phyloP scores from a whole-genome alignment of 106 monocot genomes.

The Ottelia alismoides region DNA sequence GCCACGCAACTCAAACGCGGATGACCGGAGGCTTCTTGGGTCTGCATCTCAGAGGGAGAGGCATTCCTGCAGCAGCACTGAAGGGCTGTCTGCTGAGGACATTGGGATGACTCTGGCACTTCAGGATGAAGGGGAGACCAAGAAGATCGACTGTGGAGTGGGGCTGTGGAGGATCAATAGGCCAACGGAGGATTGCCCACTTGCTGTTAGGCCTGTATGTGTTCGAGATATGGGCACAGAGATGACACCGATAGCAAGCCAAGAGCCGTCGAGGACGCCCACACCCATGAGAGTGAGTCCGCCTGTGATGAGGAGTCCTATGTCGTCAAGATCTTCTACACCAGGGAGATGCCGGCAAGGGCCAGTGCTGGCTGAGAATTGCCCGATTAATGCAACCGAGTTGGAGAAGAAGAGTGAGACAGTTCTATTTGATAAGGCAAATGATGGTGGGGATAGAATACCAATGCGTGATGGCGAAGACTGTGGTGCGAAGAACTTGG shows the following conservation, averaged over 20 bases:
- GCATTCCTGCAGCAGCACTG: conserved; percentile 70
- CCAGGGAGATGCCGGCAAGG: conserved; percentile 26
- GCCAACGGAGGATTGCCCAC: conserved; percentile 18
- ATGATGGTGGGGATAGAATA: conserved; percentile 5
- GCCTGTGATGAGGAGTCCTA: conserved; percentile 53
- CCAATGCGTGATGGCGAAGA: conserved; percentile 3
- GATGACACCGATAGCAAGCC: conserved; percentile 90
- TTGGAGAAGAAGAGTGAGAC: conserved; percentile 24
- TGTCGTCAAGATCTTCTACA: conserved; percentile 52
- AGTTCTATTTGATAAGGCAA: conserved; percentile 4
- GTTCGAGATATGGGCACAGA: conserved; percentile 90
- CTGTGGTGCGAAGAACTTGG: conserved; percentile 4
- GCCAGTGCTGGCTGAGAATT: conserved; percentile 7
- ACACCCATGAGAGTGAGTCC: conserved; percentile 63
- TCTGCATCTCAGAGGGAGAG: conserved; percentile 58
- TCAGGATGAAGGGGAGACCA: conserved; percentile 64
- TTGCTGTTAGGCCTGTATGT: conserved; percentile 36
- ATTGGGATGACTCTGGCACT: conserved; percentile 4
- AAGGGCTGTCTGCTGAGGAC: conserved; percentile 34
- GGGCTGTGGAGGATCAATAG: conserved; percentile 13
- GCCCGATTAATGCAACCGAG: conserved; percentile 7
- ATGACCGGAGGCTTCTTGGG: conserved; percentile 56
- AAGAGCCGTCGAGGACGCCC: conserved; percentile 64
- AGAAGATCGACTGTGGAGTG: conserved; percentile 62
- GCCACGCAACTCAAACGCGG: conserved; percentile 79